These are phyloP conservation scores for Gnomoniopsis smithogilvyi DNA, from an alignment of 2,329 filamentous ascomycete genomes.

Conservation along the genomic window DNA sequence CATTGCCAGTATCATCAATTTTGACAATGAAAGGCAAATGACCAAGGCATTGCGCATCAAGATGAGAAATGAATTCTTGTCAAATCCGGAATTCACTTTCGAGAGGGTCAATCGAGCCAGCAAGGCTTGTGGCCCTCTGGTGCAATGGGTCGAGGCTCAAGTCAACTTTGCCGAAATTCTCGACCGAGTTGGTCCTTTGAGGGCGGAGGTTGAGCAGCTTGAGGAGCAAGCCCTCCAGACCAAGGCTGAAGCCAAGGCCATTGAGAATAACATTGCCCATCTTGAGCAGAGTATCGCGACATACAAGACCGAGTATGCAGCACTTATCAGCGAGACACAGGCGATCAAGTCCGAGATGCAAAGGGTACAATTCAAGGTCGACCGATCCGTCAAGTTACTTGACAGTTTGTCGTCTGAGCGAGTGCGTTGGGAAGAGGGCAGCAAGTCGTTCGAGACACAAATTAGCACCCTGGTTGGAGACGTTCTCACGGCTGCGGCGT, in stretches of 20 bases:
- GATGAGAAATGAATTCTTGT: slow-evolving; percentile 91
- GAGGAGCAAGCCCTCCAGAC: slow-evolving; percentile 89
- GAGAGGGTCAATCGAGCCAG: slow-evolving; percentile 95
- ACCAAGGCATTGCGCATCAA: slow-evolving; percentile 75
- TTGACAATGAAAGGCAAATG: slow-evolving; percentile 95
- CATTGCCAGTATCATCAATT: slow-evolving; percentile 95
- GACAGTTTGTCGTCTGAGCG: slow-evolving; percentile 95
- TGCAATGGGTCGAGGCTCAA: slow-evolving; percentile 96
- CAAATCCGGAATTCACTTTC: slow-evolving; percentile 92
- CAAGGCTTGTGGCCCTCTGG: slow-evolving; percentile 93
- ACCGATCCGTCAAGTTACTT: slow-evolving; percentile 88
- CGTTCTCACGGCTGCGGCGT: slow-evolving; percentile 92
- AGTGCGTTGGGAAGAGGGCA: slow-evolving; percentile 91
- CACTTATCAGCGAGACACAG: slow-evolving; percentile 93
- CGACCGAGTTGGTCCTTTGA: slow-evolving; percentile 86
- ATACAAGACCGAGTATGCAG: slow-evolving; percentile 95
- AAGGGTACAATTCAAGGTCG: slow-evolving; percentile 95
- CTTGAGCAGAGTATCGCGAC: slow-evolving; percentile 89
- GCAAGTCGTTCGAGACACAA: slow-evolving; percentile 96
- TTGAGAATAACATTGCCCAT: slow-evolving; percentile 79
- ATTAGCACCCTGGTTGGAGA: slow-evolving; percentile 96
- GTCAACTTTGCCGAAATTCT: slow-evolving; percentile 98
- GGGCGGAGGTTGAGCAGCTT: slow-evolving; percentile 82
- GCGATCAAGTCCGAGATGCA: slow-evolving; percentile 97
- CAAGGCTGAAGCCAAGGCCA: slow-evolving; percentile 87